Percentiles rank a stretch among this genome's conserved stretches.
Evolutionary conservation across 257 asterid genomes (phyloP).

Genomic region (Lavandula angustifolia): DNA sequence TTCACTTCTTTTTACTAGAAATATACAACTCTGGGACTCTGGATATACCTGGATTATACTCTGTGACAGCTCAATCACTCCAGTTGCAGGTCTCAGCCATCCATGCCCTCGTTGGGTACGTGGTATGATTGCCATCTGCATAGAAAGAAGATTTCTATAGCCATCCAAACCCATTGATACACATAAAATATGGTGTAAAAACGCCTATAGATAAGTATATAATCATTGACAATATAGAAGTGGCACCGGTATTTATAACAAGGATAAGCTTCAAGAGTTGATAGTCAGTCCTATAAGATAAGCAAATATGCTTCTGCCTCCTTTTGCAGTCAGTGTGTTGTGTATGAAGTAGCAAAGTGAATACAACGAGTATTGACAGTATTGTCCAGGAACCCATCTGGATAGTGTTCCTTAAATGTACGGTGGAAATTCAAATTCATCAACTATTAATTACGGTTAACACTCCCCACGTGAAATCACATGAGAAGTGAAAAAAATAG

Average conservation of each 20-base stretch:
- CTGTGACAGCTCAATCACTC: slow-evolving; percentile 94
- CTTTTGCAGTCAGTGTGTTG: slow-evolving; percentile 25
- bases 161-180: slow-evolving; percentile 8
- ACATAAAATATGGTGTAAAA: slow-evolving; percentile 16
- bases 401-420: not conserved
- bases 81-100: slow-evolving; percentile 99
- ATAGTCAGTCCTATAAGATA: not conserved
- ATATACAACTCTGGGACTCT: slow-evolving; percentile 15
- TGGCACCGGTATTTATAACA: not conserved
- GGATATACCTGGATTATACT: slow-evolving; percentile 79
- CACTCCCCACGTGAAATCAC: not conserved
- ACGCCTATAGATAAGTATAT: slow-evolving; percentile 9
- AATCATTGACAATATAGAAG: not conserved
- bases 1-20: slow-evolving; percentile 1
- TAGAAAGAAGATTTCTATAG: slow-evolving; percentile 21
- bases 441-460: not conserved
- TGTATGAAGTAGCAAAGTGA: slow-evolving; percentile 21
- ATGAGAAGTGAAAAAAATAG: not conserved
- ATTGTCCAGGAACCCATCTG: slow-evolving; percentile 11
- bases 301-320: not conserved
- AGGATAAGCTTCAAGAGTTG: slow-evolving; percentile 4
- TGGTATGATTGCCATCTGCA: slow-evolving; percentile 91
- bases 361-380: not conserved
- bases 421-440: not conserved
- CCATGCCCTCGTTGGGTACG: slow-evolving; percentile 89